Base-by-base conservation (phyloP, 768 basidiomycete species). In the Russula abietina region DNA sequence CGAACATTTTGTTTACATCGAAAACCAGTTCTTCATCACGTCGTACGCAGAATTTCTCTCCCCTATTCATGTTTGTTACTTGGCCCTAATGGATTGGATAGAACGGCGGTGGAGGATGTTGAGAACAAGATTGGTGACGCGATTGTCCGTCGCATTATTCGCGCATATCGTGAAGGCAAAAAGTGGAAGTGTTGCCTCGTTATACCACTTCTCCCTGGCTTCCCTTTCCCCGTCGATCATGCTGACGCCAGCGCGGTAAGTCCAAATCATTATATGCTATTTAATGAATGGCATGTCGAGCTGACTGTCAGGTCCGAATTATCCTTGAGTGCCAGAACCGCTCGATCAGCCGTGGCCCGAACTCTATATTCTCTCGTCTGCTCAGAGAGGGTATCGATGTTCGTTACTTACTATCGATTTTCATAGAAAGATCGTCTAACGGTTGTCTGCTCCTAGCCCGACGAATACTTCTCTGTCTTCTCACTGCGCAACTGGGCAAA, bases 1-100 rank as follows among this genome's bases (percentile, higher is more conserved):
- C 28, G 93, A 98, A 68, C 93, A 97, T 71, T 99, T 98, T 71
- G 91, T 99, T 38, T 99, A 99, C 76, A 97, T 99, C 66, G 96
- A 98, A 72, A 93, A 94, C 68, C 91, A 93, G 71, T 93, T 93
- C 70, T 93, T 93, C 73, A 90, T 93, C 66, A 87, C 89, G 1
- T 91, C 89, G 91, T 92, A 73, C 71, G 89, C 65, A 55, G 46
- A 6, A 26, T 12, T 48, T 45, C n/a, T 19, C 30, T 24, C 43
- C 17, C 8, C 30, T 57, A 30, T 24, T 48, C n/a, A 45, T 28
- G 7, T 39, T 45, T 14, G 48, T 4, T 14, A 17, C 19, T 38
- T 50, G 43, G 51, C 54, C 19, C 22, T 55, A 33, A 57, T 58
- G 62, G 57, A 57, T 46, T 50, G 62, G 53, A 39, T 67, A 91